These are phyloP conservation scores for Cryptosporidium felis DNA, from an alignment of 169 alveolate species.

Conservation along the genomic window DNA sequence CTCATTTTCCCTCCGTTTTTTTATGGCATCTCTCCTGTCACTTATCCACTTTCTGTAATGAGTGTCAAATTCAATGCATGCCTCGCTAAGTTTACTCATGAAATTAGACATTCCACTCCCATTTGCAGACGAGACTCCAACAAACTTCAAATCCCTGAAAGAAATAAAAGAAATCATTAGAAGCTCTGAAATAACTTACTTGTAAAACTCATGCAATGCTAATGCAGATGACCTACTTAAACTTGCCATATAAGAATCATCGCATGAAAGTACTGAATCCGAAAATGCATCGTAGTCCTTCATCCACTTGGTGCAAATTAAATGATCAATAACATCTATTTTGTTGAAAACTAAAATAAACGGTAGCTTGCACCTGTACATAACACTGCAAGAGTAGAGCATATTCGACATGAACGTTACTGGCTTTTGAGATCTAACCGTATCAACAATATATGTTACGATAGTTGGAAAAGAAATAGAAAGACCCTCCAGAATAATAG, in stretches of 20 bases:
- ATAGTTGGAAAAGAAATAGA: constrained; percentile 92
- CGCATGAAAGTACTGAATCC: constrained; percentile 83
- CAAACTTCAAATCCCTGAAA: constrained; percentile 72
- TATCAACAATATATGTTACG: constrained; percentile 84
- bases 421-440: constrained; percentile 94
- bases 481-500: constrained; percentile 92
- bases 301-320: constrained; percentile 90
- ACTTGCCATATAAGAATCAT: constrained; percentile 89
- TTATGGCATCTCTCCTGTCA: constrained; percentile 74
- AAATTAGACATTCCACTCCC: constrained; percentile 87
- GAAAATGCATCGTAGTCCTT: constrained; percentile 87
- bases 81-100: constrained; percentile 74
- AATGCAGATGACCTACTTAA: constrained; percentile 90
- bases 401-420: constrained; percentile 97
- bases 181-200: constrained; percentile 47
- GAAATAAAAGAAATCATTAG: background rate
- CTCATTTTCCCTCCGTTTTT: constrained; percentile 71
- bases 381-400: constrained; percentile 94
- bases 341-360: constrained; percentile 92
- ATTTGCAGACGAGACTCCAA: constrained; percentile 86
- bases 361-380: constrained; percentile 94
- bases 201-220: constrained; percentile 90
- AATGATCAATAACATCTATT: constrained; percentile 86
- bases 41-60: constrained; percentile 71
- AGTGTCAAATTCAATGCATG: constrained; percentile 79